Evolutionary conservation across 257 asterid species (phyloP).

Genomic region (Ilex asprella): DNA sequence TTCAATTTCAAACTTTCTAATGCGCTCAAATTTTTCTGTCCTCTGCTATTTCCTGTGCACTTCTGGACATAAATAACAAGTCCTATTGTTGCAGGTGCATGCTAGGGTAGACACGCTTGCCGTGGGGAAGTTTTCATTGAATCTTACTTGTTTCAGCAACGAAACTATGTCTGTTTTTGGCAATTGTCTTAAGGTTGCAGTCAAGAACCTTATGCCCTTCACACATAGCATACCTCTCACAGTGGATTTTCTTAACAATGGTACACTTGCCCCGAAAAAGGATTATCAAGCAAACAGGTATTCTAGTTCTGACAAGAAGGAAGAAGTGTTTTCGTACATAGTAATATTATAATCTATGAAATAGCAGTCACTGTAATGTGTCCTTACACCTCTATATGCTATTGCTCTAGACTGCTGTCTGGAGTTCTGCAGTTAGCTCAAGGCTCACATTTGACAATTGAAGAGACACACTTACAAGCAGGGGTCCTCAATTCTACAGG

Average conservation of each 20-base stretch:
- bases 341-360: background rate
- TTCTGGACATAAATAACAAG: background rate
- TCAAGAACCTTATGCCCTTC: slow-evolving; percentile 61
- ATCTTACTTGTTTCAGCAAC: slow-evolving; percentile 63
- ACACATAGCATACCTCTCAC: slow-evolving; percentile 61
- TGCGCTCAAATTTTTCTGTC: too few relatives aligned
- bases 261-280: slow-evolving; percentile 68
- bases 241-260: slow-evolving; percentile 63
- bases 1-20: background rate
- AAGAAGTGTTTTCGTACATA: background rate
- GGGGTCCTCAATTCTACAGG: slow-evolving; percentile 72
- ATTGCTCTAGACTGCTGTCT: slow-evolving; percentile 42
- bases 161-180: slow-evolving; percentile 63
- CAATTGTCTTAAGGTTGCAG: slow-evolving; percentile 41
- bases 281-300: slow-evolving; percentile 84
- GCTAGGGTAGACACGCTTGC: slow-evolving; percentile 67
- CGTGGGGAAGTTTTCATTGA: slow-evolving; percentile 80
- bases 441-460: slow-evolving; percentile 77
- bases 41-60: too few relatives aligned
- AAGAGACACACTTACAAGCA: slow-evolving; percentile 60
- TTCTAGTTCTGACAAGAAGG: background rate
- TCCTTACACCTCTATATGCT: background rate
- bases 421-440: slow-evolving; percentile 80
- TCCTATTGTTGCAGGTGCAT: slow-evolving; percentile 48
- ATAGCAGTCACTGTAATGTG: background rate